These are phyloP conservation scores for Lomentospora prolificans DNA, from an alignment of 2,329 filamentous ascomycete genomes.

Conservation along the genomic window DNA sequence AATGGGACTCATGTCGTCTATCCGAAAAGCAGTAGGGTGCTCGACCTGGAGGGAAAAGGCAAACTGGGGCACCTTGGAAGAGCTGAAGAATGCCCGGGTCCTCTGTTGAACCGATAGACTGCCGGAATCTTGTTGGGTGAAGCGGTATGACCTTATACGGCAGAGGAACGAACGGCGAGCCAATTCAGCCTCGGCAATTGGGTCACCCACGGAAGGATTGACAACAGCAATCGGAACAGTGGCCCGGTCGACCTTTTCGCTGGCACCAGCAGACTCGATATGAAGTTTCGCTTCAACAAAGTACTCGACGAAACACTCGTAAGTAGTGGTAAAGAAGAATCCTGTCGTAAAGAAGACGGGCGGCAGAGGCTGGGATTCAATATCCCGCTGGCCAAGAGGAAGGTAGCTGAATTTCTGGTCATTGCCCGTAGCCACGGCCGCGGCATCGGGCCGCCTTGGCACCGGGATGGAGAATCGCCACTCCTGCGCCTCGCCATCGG, in stretches of 20 bases:
- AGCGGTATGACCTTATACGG: slow-evolving; percentile 14
- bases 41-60: slow-evolving; percentile 17
- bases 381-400: background rate
- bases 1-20: slow-evolving; percentile 16
- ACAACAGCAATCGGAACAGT: slow-evolving; percentile 17
- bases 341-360: background rate
- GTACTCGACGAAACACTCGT: slow-evolving; percentile 25
- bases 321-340: slow-evolving; percentile 5
- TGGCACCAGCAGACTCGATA: background rate
- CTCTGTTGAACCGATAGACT: slow-evolving; percentile 23
- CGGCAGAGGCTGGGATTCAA: slow-evolving; percentile 13
- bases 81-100: slow-evolving; percentile 20
- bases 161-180: background rate
- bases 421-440: background rate
- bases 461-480: slow-evolving; percentile 22
- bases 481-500: background rate
- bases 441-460: slow-evolving; percentile 12
- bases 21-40: slow-evolving; percentile 20
- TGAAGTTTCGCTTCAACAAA: slow-evolving; percentile 20
- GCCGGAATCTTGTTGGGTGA: slow-evolving; percentile 20
- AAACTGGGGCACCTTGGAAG: slow-evolving; percentile 23
- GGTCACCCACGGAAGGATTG: slow-evolving; percentile 8
- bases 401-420: slow-evolving; percentile 13
- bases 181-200: slow-evolving; percentile 13
- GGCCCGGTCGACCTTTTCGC: slow-evolving; percentile 10